Percentiles rank a stretch among this genome's conserved stretches.
These are phyloP conservation scores for Heliamphora exappendiculata DNA, from an alignment of 148 eudicot genomes.

Conservation along the genomic window DNA sequence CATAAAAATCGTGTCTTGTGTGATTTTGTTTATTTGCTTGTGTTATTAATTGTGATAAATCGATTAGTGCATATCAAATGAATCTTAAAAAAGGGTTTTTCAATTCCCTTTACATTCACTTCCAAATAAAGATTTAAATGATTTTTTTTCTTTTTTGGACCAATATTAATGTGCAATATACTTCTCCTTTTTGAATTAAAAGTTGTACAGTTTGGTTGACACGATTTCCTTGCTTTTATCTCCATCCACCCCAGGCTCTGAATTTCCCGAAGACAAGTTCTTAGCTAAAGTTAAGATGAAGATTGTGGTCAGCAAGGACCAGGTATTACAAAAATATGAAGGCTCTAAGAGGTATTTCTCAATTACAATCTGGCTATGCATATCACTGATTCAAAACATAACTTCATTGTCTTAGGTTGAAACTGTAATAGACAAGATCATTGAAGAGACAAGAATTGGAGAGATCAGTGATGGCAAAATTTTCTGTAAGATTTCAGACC, in stretches of 20 bases:
- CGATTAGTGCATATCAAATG: too few relatives aligned
- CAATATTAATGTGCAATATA: not conserved
- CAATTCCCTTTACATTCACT: not conserved
- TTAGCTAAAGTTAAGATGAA: slow-evolving; percentile 79
- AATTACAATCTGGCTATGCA: not conserved
- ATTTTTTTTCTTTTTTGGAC: not conserved
- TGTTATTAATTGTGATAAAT: too few relatives aligned
- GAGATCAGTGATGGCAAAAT: slow-evolving; percentile 93
- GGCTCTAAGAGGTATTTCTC: not conserved
- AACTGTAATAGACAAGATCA: slow-evolving; percentile 60
- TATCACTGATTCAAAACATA: not conserved
- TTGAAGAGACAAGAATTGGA: slow-evolving; percentile 72
- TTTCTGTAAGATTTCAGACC: slow-evolving; percentile 45
- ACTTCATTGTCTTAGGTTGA: slow-evolving; percentile 52
- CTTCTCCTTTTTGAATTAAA: not conserved
- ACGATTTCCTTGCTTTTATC: not conserved
- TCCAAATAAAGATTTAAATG: not conserved
- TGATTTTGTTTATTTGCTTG: too few relatives aligned
- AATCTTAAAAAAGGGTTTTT: too few relatives aligned
- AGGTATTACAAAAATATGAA: slow-evolving; percentile 36
- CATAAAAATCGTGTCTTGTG: too few relatives aligned
- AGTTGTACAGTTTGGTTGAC: slow-evolving; percentile 9
- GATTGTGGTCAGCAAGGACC: slow-evolving; percentile 86
- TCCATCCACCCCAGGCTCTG: slow-evolving; percentile 52
- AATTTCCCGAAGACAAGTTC: slow-evolving; percentile 79